phyloP scores from a whole-genome alignment of 768 basidiomycete species.

The Suillus weaverae region DNA sequence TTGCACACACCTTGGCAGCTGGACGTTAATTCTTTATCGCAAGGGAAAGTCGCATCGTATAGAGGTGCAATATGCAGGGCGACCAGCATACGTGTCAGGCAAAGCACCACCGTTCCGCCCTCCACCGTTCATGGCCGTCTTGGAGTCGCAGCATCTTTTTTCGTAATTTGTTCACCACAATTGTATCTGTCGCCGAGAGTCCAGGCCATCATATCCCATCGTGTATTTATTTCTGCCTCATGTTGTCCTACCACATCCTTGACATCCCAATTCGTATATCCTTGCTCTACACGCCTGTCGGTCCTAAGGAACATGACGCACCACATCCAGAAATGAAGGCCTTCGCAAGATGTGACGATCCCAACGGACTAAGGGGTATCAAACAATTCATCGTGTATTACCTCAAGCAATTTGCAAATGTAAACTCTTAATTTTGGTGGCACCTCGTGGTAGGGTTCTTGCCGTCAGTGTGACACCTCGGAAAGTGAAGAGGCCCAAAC shows the following conservation, averaged over 20 bases:
- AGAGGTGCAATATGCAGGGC: constrained; percentile 67
- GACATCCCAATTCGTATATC: constrained; percentile 19
- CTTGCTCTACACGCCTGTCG: constrained; percentile 17
- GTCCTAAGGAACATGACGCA: constrained; percentile 26
- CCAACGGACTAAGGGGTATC: constrained; percentile 6
- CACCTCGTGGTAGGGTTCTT: constrained; percentile 13
- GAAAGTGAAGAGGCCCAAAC: constrained; percentile 4
- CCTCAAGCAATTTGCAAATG: constrained; percentile 23
- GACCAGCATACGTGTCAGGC: constrained; percentile 59
- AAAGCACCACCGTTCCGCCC: constrained; percentile 45
- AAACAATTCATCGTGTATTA: constrained; percentile 23
- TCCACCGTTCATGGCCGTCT: constrained; percentile 69
- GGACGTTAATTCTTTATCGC: constrained; percentile 66
- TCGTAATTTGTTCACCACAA: constrained; percentile 30
- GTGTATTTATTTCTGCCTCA: constrained; percentile 36
- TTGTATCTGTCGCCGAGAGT: constrained; percentile 18
- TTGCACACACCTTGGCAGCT: constrained; percentile 41
- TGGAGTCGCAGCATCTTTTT: constrained; percentile 40
- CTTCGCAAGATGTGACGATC: constrained; percentile 26
- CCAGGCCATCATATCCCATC: constrained; percentile 11
- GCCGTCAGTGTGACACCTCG: constrained; percentile 11
- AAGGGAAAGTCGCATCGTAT: constrained; percentile 62
- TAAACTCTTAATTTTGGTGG: constrained; percentile 12
- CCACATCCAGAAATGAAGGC: not conserved
- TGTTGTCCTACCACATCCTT: constrained; percentile 22